These are phyloP conservation scores for Noccaea caerulescens DNA, from an alignment of 345 rosid genomes.

Conservation along the genomic window DNA sequence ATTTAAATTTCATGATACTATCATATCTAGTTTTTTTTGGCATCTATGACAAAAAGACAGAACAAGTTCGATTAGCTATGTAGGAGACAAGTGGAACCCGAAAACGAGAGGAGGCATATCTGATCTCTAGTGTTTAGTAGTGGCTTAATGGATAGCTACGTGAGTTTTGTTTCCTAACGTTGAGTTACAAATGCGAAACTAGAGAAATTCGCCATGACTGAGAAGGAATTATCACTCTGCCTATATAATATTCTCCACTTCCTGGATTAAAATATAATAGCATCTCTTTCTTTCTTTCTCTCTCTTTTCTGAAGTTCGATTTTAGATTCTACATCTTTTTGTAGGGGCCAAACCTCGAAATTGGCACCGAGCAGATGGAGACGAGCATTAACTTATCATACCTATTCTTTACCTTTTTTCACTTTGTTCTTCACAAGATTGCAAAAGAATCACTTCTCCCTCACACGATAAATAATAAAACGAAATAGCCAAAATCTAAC, in stretches of 20 bases:
- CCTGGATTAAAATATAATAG: not conserved
- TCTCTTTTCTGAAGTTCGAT: not conserved
- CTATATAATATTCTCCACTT: constrained; percentile 38
- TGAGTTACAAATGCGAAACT: constrained; percentile 23
- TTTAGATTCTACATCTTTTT: constrained; percentile 6
- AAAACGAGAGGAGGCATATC: constrained; percentile 42
- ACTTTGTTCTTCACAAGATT: constrained; percentile 27
- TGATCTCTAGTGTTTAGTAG: constrained; percentile 23
- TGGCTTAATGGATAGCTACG: constrained; percentile 29
- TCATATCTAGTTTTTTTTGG: constrained; percentile 8
- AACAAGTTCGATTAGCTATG: constrained; percentile 14
- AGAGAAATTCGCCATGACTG: constrained; percentile 31
- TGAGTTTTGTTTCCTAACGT: constrained; percentile 37
- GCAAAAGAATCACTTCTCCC: constrained; percentile 7
- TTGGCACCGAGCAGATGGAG: constrained; percentile 28
- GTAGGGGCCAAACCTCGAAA: constrained; percentile 24
- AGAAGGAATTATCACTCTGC: constrained; percentile 6
- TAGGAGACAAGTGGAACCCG: constrained; percentile 44
- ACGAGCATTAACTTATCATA: constrained; percentile 45
- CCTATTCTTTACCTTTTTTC: constrained; percentile 1
- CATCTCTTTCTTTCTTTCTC: constrained; percentile 7
- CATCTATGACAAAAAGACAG: constrained; percentile 26
- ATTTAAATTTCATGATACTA: not conserved
- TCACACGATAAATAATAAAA: not conserved
- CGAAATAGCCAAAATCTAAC: constrained; percentile 6